Conservation (phyloP, 805 yeast species). For the Vanderwaltozyma polyspora region DNA sequence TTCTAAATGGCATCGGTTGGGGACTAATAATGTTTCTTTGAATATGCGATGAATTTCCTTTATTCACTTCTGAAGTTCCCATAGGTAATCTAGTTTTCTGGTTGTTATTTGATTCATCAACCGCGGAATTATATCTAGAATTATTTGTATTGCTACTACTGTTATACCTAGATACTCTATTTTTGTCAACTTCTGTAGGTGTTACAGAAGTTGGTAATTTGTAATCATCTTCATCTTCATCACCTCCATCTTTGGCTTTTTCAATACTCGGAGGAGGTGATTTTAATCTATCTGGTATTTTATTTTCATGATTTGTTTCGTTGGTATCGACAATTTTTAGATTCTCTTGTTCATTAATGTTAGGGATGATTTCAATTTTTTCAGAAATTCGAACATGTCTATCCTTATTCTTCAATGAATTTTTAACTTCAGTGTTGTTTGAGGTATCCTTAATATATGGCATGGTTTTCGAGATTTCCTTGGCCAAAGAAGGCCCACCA, state of each 20-base stretch:
- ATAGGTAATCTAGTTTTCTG: too few species aligned
- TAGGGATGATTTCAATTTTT: slow-evolving; percentile 7
- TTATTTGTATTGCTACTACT: too few species aligned
- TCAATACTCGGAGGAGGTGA: neutral
- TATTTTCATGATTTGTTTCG: neutral
- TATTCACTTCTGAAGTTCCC: too few species aligned
- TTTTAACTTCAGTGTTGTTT: slow-evolving; percentile 6
- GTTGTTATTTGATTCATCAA: neutral
- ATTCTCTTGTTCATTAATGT: neutral
- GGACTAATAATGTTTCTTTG: too few species aligned
- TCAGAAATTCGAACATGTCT: slow-evolving; percentile 19
- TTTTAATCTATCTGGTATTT: neutral
- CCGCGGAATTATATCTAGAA: neutral
- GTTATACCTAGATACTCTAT: too few species aligned
- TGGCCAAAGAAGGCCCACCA: slow-evolving; percentile 14
- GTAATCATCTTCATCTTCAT: slow-evolving; percentile 10
- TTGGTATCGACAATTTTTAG: slow-evolving; percentile 1
- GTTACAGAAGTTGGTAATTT: neutral
- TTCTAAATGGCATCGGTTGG: too few species aligned
- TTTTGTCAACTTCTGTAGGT: neutral
- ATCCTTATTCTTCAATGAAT: slow-evolving; percentile 5
- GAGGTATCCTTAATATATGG: slow-evolving; percentile 12
- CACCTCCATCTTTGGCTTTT: neutral
- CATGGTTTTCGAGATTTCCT: slow-evolving; percentile 2
- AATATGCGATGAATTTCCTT: neutral